Evolutionary conservation across 306 rosid genomes (phyloP).

Genomic region (Carpinus fangiana): DNA sequence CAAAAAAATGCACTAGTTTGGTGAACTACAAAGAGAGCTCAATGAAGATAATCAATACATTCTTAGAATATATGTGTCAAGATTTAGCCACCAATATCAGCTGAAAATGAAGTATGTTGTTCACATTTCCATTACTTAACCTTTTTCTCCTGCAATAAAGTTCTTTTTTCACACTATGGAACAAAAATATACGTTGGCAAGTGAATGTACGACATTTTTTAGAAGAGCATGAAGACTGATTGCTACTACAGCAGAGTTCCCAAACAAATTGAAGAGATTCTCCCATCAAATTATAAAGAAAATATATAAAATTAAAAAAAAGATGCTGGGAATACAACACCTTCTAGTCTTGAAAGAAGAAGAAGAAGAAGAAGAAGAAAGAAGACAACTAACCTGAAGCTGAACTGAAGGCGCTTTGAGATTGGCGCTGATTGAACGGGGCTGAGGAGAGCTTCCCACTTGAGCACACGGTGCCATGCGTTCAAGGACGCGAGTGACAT

Average conservation of each 20-base stretch:
- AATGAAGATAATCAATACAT: neutral
- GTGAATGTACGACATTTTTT: neutral
- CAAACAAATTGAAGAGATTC: neutral
- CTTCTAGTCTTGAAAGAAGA: no score
- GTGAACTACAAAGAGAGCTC: neutral
- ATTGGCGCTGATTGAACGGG: slow-evolving; percentile 25
- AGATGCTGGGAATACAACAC: no score
- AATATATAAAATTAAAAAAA: neutral
- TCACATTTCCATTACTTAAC: neutral
- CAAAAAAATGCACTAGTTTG: neutral
- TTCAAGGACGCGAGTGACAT: slow-evolving; percentile 77
- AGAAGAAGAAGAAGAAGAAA: neutral
- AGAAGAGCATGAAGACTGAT: neutral
- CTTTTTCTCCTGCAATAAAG: neutral
- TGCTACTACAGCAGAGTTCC: neutral
- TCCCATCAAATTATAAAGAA: neutral
- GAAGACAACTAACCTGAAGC: slow-evolving; percentile 58
- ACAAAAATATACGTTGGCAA: neutral
- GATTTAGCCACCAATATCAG: neutral
- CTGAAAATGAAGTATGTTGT: neutral
- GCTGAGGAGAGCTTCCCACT: slow-evolving; percentile 22
- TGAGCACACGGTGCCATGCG: slow-evolving; percentile 59
- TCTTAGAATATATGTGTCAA: neutral
- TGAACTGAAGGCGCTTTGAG: slow-evolving; percentile 33
- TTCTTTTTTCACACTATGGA: neutral